Percentiles rank a stretch among this genome's conserved stretches.
phyloP scores from a whole-genome alignment of 202 grass and related monocot species.

The Schoenoplectus triqueter region DNA sequence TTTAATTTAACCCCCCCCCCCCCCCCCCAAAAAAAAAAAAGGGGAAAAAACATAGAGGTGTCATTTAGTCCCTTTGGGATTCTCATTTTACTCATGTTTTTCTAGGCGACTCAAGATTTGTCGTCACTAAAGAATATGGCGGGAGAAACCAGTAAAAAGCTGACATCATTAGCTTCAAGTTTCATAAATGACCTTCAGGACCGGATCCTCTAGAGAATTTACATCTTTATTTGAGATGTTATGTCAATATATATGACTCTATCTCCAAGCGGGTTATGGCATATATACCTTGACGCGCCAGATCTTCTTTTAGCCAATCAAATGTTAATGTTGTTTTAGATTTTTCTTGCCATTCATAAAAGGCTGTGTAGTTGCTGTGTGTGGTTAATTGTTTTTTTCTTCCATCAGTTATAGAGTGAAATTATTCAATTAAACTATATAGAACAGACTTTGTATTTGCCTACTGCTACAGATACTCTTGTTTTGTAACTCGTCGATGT shows the following conservation, averaged over 20 bases:
- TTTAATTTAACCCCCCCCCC: conserved; percentile 17
- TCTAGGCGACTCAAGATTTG: conserved; percentile 84
- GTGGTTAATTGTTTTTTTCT: conserved; percentile 11
- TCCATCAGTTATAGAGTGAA: conserved; percentile 34
- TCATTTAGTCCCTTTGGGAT: not conserved
- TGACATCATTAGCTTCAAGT: conserved; percentile 86
- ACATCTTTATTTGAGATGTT: conserved; percentile 30
- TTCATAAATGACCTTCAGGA: conserved; percentile 89
- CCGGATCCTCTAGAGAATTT: conserved; percentile 58
- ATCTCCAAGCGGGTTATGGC: conserved; percentile 44
- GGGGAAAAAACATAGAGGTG: not conserved
- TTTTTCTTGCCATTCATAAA: conserved; percentile 35
- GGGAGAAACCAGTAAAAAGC: conserved; percentile 81
- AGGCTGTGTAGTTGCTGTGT: conserved; percentile 8
- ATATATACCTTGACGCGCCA: conserved; percentile 6
- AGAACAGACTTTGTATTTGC: conserved; percentile 28
- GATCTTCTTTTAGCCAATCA: conserved; percentile 40
- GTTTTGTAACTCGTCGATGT: conserved; percentile 1
- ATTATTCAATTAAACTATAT: conserved; percentile 23
- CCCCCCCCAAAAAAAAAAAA: not conserved
- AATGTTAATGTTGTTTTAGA: conserved; percentile 24
- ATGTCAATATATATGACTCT: conserved; percentile 44
- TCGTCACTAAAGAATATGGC: conserved; percentile 92
- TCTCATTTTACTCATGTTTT: conserved; percentile 6
- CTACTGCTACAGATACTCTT: not conserved